Base-by-base conservation (phyloP, 495 filamentous ascomycete species). In the Talaromyces stipitatus region DNA sequence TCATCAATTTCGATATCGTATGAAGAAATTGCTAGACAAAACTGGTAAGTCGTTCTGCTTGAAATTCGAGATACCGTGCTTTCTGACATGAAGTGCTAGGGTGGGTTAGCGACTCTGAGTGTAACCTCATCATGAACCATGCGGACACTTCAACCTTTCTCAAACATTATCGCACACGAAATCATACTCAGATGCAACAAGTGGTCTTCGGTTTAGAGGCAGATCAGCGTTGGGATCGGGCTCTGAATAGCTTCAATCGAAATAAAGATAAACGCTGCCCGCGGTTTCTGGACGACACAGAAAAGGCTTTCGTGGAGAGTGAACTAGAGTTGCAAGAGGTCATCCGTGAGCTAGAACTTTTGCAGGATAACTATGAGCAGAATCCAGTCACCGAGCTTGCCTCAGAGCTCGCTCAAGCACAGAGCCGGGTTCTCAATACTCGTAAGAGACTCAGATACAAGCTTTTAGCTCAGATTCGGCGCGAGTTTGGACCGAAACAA, bases 291-390 rank as follows among this genome's bases (percentile, higher is more conserved):
- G 28, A 54, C 20, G 12, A 54, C 12, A 29, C 12, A 16, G 51
- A 54, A n/a, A 54, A 54, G 20, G 51, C 51, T 28, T 33, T 54
- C 1, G 16, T 54, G 7, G 51, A 54, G 11, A 28, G 28, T 54
- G 28, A 33, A 0, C 51, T 16, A 32, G 51, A 54, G 51, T 22
- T 54, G 16, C 16, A 54, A n/a, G 16, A n/a, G 16, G 51, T 4
- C 14, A 54, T 54, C 16, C 28, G 16, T 22, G 9, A 54, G 28
- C 28, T 32, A n/a, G 32, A 33, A 16, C 14, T 3, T 22, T 54
- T 54, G 6, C 9, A 22, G 14, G 51, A 33, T 54, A 22, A 32
- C 18, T 54, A 33, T 33, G 28, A 54, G 32, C 48, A 18, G 23
- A 51, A 51, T 45, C 41, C 4, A 20, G 16, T 45, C 41, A 1